Conservation (phyloP, 805 yeast genomes). For the Brettanomyces naardenensis region DNA sequence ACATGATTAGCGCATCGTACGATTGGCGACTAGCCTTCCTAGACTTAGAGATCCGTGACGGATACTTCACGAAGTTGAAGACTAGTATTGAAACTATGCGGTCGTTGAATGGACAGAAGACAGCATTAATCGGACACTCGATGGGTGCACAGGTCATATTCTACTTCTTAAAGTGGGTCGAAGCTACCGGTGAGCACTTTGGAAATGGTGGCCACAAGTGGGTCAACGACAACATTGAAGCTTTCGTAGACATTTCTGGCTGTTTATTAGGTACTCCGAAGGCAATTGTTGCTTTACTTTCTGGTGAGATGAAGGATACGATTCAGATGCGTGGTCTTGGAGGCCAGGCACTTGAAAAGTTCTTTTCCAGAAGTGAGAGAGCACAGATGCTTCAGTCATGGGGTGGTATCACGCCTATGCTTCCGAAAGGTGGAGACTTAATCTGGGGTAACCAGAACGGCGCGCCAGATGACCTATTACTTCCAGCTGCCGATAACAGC, state of each 20-base stretch:
- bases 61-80: constrained; percentile 74
- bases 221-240: constrained; percentile 79
- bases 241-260: constrained; percentile 84
- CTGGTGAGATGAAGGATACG: constrained; percentile 98
- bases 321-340: constrained; percentile 90
- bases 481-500: constrained; percentile 7
- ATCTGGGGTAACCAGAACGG: constrained; percentile 73
- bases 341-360: constrained; percentile 88
- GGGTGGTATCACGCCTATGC: constrained; percentile 94
- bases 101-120: constrained; percentile 49
- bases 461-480: constrained; percentile 61
- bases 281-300: constrained; percentile 81
- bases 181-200: constrained; percentile 68
- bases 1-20: constrained; percentile 85
- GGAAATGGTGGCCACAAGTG: constrained; percentile 91
- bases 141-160: constrained; percentile 92
- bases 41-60: constrained; percentile 83
- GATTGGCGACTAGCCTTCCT: constrained; percentile 93
- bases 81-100: constrained; percentile 58
- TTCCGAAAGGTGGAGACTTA: constrained; percentile 89
- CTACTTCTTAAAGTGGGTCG: constrained; percentile 94
- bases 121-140: constrained; percentile 82
- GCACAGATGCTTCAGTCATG: constrained; percentile 77
- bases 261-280: constrained; percentile 92
- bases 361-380: constrained; percentile 84